Evolutionary conservation across 805 yeast species (phyloP).

Genomic region (Hanseniaspora hatyaiensis): DNA sequence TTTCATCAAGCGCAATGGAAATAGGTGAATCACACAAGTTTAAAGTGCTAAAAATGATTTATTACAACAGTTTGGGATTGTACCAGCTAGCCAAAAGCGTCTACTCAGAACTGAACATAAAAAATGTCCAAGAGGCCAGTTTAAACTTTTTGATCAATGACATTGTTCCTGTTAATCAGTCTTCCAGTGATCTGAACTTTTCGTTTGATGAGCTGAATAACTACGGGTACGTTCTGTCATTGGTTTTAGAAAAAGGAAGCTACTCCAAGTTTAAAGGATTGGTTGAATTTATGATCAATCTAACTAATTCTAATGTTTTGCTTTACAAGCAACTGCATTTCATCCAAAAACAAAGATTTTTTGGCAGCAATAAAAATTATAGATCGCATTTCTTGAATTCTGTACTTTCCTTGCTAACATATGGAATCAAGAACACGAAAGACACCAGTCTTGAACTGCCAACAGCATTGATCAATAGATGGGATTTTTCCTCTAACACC

Average conservation of each 20-base stretch:
- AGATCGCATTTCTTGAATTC: slow-evolving; percentile 19
- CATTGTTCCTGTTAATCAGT: slow-evolving; percentile 38
- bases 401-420: slow-evolving; percentile 26
- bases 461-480: slow-evolving; percentile 16
- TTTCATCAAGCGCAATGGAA: too few species aligned
- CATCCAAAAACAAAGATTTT: slow-evolving; percentile 24
- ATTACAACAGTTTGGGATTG: slow-evolving; percentile 51
- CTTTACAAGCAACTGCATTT: slow-evolving; percentile 26
- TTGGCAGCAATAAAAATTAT: slow-evolving; percentile 25
- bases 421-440: slow-evolving; percentile 30
- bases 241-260: slow-evolving; percentile 47
- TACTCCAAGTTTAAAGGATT: slow-evolving; percentile 61
- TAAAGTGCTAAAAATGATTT: slow-evolving; percentile 55
- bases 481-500: slow-evolving; percentile 2
- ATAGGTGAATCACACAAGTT: too few species aligned
- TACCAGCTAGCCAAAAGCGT: slow-evolving; percentile 38
- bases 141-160: slow-evolving; percentile 43
- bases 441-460: slow-evolving; percentile 21
- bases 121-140: slow-evolving; percentile 67
- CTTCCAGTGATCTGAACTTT: slow-evolving; percentile 33
- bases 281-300: slow-evolving; percentile 39
- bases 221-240: slow-evolving; percentile 35
- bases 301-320: slow-evolving; percentile 41
- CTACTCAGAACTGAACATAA: slow-evolving; percentile 47
- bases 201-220: slow-evolving; percentile 37